Conservation (phyloP, 345 rosid species). For the Acer yangbiense region DNA sequence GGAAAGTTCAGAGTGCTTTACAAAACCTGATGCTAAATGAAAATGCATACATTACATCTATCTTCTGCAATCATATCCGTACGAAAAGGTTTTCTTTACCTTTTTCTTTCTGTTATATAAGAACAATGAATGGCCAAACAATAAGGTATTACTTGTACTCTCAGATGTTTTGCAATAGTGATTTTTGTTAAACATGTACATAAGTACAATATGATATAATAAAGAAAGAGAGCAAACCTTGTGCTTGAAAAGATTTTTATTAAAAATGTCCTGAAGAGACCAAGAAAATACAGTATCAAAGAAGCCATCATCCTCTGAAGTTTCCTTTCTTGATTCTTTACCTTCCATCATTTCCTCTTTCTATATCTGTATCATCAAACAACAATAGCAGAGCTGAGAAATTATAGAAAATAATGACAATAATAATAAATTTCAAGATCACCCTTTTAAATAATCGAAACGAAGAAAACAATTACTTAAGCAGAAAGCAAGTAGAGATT, state of each 20-base stretch:
- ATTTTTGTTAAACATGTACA: too few relatives aligned
- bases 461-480: not conserved
- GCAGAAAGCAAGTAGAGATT: not conserved
- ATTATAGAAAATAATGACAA: not conserved
- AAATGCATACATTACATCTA: too few relatives aligned
- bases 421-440: not conserved
- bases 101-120: too few relatives aligned
- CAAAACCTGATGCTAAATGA: too few relatives aligned
- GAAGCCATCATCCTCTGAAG: constrained; percentile 5
- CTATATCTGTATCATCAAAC: not conserved
- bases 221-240: constrained; percentile 24
- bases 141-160: too few relatives aligned
- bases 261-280: constrained; percentile 40
- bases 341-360: not conserved
- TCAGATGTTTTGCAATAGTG: too few relatives aligned
- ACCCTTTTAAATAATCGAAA: not conserved
- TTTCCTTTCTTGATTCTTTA: not conserved
- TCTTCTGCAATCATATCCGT: too few relatives aligned
- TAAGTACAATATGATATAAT: not conserved
- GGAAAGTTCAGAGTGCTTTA: too few relatives aligned
- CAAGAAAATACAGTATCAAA: constrained; percentile 35
- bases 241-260: constrained; percentile 33
- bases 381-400: not conserved
- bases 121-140: too few relatives aligned
- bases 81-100: too few relatives aligned